These are phyloP conservation scores for Globisporangium polare DNA, from an alignment of 352 stramenopile genomes.

Conservation along the genomic window DNA sequence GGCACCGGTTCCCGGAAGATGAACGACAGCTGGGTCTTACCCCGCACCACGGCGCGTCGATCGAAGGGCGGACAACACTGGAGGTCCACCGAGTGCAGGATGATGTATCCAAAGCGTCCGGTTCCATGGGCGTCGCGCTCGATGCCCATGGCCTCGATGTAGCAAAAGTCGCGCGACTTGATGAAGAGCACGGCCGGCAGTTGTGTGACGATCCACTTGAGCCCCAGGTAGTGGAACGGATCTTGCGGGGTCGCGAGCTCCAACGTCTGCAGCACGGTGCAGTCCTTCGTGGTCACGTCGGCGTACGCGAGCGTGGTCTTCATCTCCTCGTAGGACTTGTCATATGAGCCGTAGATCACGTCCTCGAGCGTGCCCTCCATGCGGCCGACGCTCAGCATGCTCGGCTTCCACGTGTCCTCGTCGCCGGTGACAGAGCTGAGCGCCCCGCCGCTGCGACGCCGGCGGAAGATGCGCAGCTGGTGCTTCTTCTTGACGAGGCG, in stretches of 20 bases:
- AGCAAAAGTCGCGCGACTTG: slow-evolving; percentile 25
- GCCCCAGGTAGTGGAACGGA: slow-evolving; percentile 46
- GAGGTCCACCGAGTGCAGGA: slow-evolving; percentile 42
- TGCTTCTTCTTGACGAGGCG: slow-evolving; percentile 36
- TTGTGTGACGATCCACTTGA: slow-evolving; percentile 51
- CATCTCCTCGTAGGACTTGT: slow-evolving; percentile 32
- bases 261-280: slow-evolving; percentile 33
- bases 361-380: slow-evolving; percentile 47
- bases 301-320: slow-evolving; percentile 34
- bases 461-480: slow-evolving; percentile 36
- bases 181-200: slow-evolving; percentile 22
- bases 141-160: slow-evolving; percentile 47
- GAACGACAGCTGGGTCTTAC: slow-evolving; percentile 20
- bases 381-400: slow-evolving; percentile 25
- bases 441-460: slow-evolving; percentile 14
- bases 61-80: slow-evolving; percentile 36
- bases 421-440: neutral
- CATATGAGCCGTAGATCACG: slow-evolving; percentile 35
- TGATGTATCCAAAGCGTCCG: slow-evolving; percentile 32
- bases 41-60: slow-evolving; percentile 21
- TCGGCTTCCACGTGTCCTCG: slow-evolving; percentile 13
- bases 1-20: slow-evolving; percentile 33
- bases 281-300: slow-evolving; percentile 32
- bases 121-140: slow-evolving; percentile 19
- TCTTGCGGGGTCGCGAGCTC: slow-evolving; percentile 30